Percentiles rank a stretch among this genome's conserved stretches.
Evolutionary conservation across 176 grass and related monocot genomes (phyloP).

Genomic region (Musa acuminata): DNA sequence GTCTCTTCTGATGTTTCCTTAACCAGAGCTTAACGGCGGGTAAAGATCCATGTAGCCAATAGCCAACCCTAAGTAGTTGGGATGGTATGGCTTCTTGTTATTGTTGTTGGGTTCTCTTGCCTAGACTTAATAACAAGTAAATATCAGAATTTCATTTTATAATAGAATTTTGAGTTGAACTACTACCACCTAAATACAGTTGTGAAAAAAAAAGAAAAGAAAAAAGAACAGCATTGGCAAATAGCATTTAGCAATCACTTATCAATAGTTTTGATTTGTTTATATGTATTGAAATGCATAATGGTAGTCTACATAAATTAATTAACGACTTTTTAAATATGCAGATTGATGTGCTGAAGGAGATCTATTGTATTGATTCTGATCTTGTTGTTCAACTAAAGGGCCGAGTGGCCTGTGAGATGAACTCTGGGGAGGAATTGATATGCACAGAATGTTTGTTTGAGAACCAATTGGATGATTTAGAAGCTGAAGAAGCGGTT

Average conservation of each 20-base stretch:
- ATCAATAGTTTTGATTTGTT: background rate
- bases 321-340: background rate
- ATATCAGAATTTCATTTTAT: background rate
- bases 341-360: conserved; percentile 90
- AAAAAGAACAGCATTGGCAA: background rate
- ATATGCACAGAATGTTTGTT: conserved; percentile 90
- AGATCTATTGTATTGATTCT: conserved; percentile 76
- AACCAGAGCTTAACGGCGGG: too few relatives aligned
- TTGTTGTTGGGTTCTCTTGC: too few relatives aligned
- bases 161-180: background rate
- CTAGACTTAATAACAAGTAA: background rate
- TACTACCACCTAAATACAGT: background rate
- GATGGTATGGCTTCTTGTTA: too few relatives aligned
- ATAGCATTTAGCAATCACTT: background rate
- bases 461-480: conserved; percentile 89
- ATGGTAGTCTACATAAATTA: background rate
- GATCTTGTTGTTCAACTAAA: conserved; percentile 99
- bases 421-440: conserved; percentile 90
- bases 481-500: conserved; percentile 91
- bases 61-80: too few relatives aligned
- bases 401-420: conserved; percentile 85
- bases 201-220: background rate
- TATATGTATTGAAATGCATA: background rate
- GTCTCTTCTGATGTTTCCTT: too few relatives aligned
- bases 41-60: too few relatives aligned